phyloP scores from a whole-genome alignment of 2,329 filamentous ascomycete species.

The Colletotrichum abscissum region DNA sequence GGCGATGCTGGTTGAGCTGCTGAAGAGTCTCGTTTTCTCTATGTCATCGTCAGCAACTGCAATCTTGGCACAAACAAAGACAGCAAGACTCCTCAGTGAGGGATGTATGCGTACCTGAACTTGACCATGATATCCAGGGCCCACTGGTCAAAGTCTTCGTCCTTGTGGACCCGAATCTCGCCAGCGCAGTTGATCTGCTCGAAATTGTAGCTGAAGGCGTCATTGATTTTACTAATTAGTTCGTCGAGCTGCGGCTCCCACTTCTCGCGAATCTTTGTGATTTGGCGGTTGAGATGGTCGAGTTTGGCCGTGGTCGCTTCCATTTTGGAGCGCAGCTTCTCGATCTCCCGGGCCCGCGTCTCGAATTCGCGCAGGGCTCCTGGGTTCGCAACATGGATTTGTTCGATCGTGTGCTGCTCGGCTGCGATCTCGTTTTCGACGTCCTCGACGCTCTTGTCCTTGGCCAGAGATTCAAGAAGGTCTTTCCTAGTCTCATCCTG shows the following conservation, averaged over 20 bases:
- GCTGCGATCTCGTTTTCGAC: slow-evolving; percentile 80
- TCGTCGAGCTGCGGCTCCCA: slow-evolving; percentile 90
- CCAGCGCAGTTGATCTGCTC: slow-evolving; percentile 94
- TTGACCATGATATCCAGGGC: slow-evolving; percentile 93
- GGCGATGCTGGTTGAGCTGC: slow-evolving; percentile 88
- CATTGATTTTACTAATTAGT: slow-evolving; percentile 83
- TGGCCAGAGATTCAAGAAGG: slow-evolving; percentile 55
- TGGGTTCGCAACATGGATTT: slow-evolving; percentile 83
- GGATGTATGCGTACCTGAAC: slow-evolving; percentile 75
- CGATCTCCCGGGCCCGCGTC: slow-evolving; percentile 76
- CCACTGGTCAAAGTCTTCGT: slow-evolving; percentile 94
- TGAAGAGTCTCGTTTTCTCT: slow-evolving; percentile 86
- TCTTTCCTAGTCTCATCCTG: slow-evolving; percentile 51
- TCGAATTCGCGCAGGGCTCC: slow-evolving; percentile 83
- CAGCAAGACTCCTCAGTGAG: neutral
- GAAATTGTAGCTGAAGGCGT: slow-evolving; percentile 94
- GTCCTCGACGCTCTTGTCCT: slow-evolving; percentile 67
- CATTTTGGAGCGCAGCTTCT: slow-evolving; percentile 68
- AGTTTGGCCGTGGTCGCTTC: slow-evolving; percentile 66
- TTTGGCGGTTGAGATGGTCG: slow-evolving; percentile 65
- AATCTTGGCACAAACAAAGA: neutral
- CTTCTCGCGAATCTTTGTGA: slow-evolving; percentile 72
- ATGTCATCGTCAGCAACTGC: slow-evolving; percentile 28
- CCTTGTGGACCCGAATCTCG: slow-evolving; percentile 88
- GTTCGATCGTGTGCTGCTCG: slow-evolving; percentile 79